These are phyloP conservation scores for Castanea sativa DNA, from an alignment of 306 rosid genomes.

Conservation along the genomic window DNA sequence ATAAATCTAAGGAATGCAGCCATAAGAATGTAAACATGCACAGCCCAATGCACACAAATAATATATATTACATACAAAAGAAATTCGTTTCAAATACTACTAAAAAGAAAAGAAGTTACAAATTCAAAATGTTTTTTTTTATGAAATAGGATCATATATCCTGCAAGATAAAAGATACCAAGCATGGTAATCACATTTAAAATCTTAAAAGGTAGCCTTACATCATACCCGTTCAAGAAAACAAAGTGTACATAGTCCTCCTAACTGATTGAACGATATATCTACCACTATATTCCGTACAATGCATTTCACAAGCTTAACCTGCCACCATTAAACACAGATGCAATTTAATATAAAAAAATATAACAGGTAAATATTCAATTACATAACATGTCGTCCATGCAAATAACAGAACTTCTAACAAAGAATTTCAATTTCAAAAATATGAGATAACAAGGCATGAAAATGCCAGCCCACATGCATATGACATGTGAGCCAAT, in stretches of 20 bases:
- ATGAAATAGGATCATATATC: not conserved
- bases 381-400: not conserved
- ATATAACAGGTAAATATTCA: not conserved
- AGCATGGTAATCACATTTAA: not conserved
- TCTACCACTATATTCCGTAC: constrained; percentile 81
- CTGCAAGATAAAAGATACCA: not conserved
- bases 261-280: constrained; percentile 91
- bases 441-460: not conserved
- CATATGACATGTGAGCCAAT: not conserved
- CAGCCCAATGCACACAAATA: not conserved
- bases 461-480: not conserved
- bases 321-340: constrained; percentile 51
- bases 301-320: constrained; percentile 88
- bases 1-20: not conserved
- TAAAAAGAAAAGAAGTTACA: not conserved
- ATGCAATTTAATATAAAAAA: not conserved
- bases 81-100: not conserved
- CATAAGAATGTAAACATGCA: not conserved
- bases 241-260: constrained; percentile 83
- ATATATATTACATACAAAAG: not conserved
- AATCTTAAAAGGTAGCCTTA: constrained; percentile 11
- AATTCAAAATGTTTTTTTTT: not conserved
- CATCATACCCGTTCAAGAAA: constrained; percentile 84
- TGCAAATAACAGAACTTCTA: not conserved
- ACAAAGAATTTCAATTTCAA: not conserved